These are phyloP conservation scores for Colletotrichum gigasporum DNA, from an alignment of 2,329 filamentous ascomycete genomes.

Conservation along the genomic window DNA sequence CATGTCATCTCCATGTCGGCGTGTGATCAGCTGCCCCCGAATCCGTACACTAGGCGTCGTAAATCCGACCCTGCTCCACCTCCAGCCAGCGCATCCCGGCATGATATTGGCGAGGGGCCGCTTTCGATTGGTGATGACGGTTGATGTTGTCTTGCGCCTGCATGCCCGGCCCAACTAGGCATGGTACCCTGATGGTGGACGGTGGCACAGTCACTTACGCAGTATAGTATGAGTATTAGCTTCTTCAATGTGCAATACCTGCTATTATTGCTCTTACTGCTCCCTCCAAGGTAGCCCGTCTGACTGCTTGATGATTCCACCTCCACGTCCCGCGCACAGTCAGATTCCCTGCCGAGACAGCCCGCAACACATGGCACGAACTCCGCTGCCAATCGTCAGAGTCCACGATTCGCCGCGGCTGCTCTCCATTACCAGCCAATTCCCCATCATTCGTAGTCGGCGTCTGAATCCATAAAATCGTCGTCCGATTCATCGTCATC, in stretches of 20 bases:
- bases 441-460: slow-evolving; percentile 22
- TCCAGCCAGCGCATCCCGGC: not conserved
- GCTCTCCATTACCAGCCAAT: no score
- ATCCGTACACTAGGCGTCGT: not conserved
- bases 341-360: no score
- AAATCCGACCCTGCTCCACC: not conserved
- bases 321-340: not conserved
- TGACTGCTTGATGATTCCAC: no score
- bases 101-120: not conserved
- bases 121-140: not conserved
- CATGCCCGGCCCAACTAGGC: not conserved
- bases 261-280: no score
- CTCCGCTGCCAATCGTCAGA: no score
- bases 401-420: no score
- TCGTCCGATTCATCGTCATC: slow-evolving; percentile 15
- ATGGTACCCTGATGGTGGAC: not conserved
- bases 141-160: not conserved
- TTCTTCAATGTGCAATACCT: not conserved
- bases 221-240: no score
- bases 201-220: not conserved
- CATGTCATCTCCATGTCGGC: not conserved
- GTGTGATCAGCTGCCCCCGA: slow-evolving; percentile 5
- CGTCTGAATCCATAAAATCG: slow-evolving; percentile 21
- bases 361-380: no score
- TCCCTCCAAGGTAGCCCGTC: no score